phyloP scores from a whole-genome alignment of 345 rosid genomes.

The Eucalyptus sideroxylon region DNA sequence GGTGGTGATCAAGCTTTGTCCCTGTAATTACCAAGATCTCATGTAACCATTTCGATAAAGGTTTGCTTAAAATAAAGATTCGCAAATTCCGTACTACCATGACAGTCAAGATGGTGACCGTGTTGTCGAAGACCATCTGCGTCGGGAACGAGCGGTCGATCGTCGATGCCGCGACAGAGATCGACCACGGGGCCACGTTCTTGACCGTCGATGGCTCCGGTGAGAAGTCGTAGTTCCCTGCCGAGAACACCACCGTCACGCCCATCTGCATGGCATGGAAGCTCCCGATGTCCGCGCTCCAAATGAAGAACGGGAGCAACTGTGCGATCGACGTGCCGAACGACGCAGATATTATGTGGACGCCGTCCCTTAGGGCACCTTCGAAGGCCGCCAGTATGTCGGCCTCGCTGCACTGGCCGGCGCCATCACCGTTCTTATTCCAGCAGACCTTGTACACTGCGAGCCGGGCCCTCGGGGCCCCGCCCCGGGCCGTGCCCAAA shows the following conservation, averaged over 20 bases:
- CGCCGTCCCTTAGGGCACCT: constrained; percentile 40
- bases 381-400: constrained; percentile 49
- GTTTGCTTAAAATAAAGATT: neutral
- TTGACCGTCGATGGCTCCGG: constrained; percentile 22
- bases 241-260: constrained; percentile 45
- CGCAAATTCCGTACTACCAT: constrained; percentile 8
- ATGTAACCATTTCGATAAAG: neutral
- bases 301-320: constrained; percentile 17
- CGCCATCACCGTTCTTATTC: constrained; percentile 7
- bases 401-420: constrained; percentile 28
- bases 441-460: constrained; percentile 55
- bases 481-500: constrained; percentile 43
- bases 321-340: constrained; percentile 32
- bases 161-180: constrained; percentile 49
- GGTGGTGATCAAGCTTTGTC: constrained; percentile 43
- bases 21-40: constrained; percentile 12
- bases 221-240: constrained; percentile 28
- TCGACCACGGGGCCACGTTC: constrained; percentile 52
- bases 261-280: constrained; percentile 51
- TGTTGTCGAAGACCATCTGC: constrained; percentile 10
- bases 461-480: constrained; percentile 48
- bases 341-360: constrained; percentile 42
- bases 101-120: constrained; percentile 3
- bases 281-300: constrained; percentile 22
- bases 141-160: constrained; percentile 42